phyloP scores from a whole-genome alignment of 1,284 basidiomycete genomes.

The Blastosporella zonata region DNA sequence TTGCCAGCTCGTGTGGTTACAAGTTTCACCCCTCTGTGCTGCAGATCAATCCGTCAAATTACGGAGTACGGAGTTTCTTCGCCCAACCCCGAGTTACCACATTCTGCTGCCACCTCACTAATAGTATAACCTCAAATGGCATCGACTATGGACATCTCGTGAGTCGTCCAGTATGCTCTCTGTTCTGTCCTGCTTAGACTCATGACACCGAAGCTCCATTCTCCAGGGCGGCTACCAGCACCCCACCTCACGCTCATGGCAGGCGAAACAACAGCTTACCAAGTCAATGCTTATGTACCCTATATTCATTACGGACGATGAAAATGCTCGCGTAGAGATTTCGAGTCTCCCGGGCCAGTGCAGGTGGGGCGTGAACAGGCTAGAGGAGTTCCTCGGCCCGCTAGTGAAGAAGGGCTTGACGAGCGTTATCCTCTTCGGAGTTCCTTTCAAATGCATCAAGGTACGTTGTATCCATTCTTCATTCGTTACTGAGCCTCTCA shows the following conservation, averaged over 20 bases:
- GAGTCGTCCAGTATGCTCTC: slow-evolving; percentile 21
- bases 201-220: slow-evolving; percentile 51
- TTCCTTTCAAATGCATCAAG: slow-evolving; percentile 83
- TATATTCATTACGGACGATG: slow-evolving; percentile 94
- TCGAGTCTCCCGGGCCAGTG: slow-evolving; percentile 81
- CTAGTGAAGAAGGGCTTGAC: slow-evolving; percentile 87
- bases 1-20: too few relatives aligned
- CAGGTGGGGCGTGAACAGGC: slow-evolving; percentile 91
- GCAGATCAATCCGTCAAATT: too few relatives aligned
- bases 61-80: too few relatives aligned
- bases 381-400: slow-evolving; percentile 86
- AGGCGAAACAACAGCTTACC: slow-evolving; percentile 70
- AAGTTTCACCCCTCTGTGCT: too few relatives aligned
- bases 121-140: neutral
- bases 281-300: slow-evolving; percentile 98
- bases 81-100: slow-evolving; percentile 1
- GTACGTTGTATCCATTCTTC: slow-evolving; percentile 40
- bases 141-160: slow-evolving; percentile 42
- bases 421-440: slow-evolving; percentile 96
- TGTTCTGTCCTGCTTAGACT: slow-evolving; percentile 2
- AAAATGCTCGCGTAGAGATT: slow-evolving; percentile 78
- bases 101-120: neutral
- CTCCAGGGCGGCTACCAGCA: slow-evolving; percentile 93
- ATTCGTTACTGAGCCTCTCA: neutral
- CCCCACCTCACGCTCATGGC: slow-evolving; percentile 83